phyloP scores from a whole-genome alignment of 331 rosid species.

The Cydonia oblonga region DNA sequence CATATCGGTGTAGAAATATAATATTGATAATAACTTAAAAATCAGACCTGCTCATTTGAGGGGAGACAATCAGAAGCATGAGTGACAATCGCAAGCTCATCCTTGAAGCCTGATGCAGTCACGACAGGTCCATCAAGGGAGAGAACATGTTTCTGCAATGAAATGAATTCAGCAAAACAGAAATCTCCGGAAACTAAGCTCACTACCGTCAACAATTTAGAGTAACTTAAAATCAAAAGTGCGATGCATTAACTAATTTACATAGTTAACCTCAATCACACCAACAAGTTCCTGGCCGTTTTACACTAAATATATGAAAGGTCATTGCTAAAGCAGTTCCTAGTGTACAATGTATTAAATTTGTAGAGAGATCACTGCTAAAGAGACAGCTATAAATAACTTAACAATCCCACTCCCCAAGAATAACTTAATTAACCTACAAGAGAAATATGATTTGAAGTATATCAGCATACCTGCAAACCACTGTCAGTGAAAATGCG shows the following conservation, averaged over 20 bases:
- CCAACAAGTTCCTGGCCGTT: neutral
- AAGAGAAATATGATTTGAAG: neutral
- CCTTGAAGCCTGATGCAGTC: conserved; percentile 84
- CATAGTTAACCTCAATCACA: neutral
- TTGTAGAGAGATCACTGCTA: neutral
- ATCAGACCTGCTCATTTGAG: conserved; percentile 64
- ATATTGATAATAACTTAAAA: neutral
- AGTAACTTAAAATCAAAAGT: neutral
- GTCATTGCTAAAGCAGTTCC: neutral
- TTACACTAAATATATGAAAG: neutral
- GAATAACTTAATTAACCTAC: neutral
- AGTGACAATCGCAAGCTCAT: conserved; percentile 76
- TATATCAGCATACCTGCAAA: conserved; percentile 59
- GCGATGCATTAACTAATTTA: neutral
- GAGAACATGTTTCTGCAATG: conserved; percentile 62
- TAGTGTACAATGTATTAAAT: neutral
- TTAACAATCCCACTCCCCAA: neutral
- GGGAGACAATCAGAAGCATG: conserved; percentile 64
- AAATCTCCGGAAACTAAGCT: neutral
- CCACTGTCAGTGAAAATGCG: conserved; percentile 89
- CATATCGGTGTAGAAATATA: conserved; percentile 3
- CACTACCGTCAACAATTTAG: neutral
- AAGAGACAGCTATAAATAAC: neutral
- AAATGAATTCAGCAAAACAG: conserved; percentile 17
- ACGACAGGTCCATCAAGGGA: conserved; percentile 84